These are phyloP conservation scores for Strigomonas galati DNA, from an alignment of 208 protist genomes.

Conservation along the genomic window DNA sequence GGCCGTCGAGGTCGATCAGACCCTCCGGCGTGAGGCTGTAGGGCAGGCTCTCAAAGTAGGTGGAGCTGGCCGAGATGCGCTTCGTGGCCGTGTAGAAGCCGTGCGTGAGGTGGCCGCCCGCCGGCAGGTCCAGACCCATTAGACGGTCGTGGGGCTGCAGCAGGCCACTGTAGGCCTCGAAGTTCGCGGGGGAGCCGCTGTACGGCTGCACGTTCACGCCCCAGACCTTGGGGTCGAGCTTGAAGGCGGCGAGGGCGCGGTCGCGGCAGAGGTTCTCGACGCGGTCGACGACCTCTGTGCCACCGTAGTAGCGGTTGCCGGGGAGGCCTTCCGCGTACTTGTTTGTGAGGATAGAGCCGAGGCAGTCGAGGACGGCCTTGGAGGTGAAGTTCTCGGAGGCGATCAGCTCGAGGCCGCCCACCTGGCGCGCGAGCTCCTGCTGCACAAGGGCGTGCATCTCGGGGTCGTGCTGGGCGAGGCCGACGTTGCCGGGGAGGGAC, in stretches of 20 bases:
- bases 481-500: slow-evolving; percentile 26
- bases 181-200: slow-evolving; percentile 98
- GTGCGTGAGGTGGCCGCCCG: slow-evolving; percentile 96
- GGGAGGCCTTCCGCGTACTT: slow-evolving; percentile 99
- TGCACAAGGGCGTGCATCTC: slow-evolving; percentile 81
- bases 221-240: slow-evolving; percentile 94
- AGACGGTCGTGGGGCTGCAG: slow-evolving; percentile 97
- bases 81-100: slow-evolving; percentile 97
- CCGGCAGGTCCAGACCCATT: slow-evolving; percentile 96
- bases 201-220: slow-evolving; percentile 99
- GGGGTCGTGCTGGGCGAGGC: slow-evolving; percentile 62
- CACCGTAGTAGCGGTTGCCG: slow-evolving; percentile 97
- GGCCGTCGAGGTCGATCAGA: slow-evolving; percentile 96
- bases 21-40: slow-evolving; percentile 93
- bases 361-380: slow-evolving; percentile 95
- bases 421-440: slow-evolving; percentile 86
- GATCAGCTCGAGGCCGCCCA: slow-evolving; percentile 87
- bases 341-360: slow-evolving; percentile 98
- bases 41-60: slow-evolving; percentile 98
- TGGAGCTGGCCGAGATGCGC: slow-evolving; percentile 95
- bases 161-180: slow-evolving; percentile 96
- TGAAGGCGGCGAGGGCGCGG: slow-evolving; percentile 94
- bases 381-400: slow-evolving; percentile 99
- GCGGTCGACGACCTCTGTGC: slow-evolving; percentile 97
- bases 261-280: slow-evolving; percentile 93